Base-by-base conservation (phyloP, 805 yeast genomes). In the Saturnispora hagleri region DNA sequence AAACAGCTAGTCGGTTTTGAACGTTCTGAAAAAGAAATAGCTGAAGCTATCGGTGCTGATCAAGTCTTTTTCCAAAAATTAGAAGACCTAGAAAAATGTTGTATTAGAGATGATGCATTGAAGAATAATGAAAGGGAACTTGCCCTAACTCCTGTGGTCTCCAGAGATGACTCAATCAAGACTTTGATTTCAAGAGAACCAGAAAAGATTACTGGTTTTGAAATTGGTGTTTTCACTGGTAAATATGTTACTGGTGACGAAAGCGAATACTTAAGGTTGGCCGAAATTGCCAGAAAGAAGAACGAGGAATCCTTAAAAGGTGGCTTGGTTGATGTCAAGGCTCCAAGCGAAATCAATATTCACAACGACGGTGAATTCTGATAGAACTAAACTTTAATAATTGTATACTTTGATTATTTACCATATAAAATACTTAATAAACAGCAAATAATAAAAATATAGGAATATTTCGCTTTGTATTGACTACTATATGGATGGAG, bases 151-250 rank as follows among this genome's bases (percentile, higher is more conserved):
- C 70, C 70, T 10, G 68, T 64, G 34, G 69, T 64, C 42, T 63
- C 69, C 9, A 54, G 68, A 44, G 67, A 64, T 51, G 68, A 64
- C 35, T 52, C 62, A 8, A 54, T 61, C 15, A 57, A 54, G 41
- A 64, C 68, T 7, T 62, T 63, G 47, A 56, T 61, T 6, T 47
- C 62, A 13, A 56, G 51, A 31, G 55, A 55, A 38, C 52, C 51
- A 18, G 59, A 52, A 26, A 58, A 62, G 15, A 73, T 86, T 54
- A 71, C 73, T 26, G 78, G 83, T 40, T 93, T 89, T 62, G 99
- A 93, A 72, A 90, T 88, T 50, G 99, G 99, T 67, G 99, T 93
- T 13, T 93, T 93, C 69, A 93, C 95, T 10, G 99, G 99, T 47
- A 70, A 81, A 55, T 93, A 93, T 67, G 82, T 91, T 54, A 93